Evolutionary conservation across 305 asterid genomes (phyloP).

Genomic region (Fraxinus ornus): DNA sequence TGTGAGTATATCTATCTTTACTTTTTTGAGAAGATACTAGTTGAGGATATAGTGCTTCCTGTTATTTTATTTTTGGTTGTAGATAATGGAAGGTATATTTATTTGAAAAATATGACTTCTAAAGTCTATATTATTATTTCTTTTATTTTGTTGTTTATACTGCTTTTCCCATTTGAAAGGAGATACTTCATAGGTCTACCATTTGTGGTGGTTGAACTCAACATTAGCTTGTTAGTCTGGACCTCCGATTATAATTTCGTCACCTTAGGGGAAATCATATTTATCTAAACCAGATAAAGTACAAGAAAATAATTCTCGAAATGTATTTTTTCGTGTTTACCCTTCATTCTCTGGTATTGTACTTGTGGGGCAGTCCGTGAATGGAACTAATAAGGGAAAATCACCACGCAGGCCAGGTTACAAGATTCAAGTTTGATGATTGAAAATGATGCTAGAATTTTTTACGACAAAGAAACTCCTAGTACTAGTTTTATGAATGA

Average conservation of each 20-base stretch:
- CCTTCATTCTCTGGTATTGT: conserved; percentile 13
- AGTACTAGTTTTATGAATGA: conserved; percentile 39
- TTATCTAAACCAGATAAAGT: neutral
- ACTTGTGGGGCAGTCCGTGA: conserved; percentile 10
- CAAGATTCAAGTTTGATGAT: conserved; percentile 61
- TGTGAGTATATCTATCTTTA: too few species aligned
- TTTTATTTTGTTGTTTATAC: too few species aligned
- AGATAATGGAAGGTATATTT: too few species aligned
- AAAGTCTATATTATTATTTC: too few species aligned
- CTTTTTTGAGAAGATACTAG: too few species aligned
- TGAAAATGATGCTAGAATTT: conserved; percentile 54
- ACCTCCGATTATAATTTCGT: neutral
- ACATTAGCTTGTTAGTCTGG: neutral
- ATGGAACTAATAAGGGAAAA: conserved; percentile 28
- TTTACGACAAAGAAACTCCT: conserved; percentile 44
- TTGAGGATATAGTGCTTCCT: too few species aligned
- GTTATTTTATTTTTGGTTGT: too few species aligned
- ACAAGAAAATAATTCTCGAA: neutral
- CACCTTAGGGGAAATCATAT: neutral
- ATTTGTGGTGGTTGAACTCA: conserved; percentile 16
- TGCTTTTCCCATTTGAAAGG: neutral
- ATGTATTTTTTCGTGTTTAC: neutral
- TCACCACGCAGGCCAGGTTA: conserved; percentile 64
- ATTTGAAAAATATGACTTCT: too few species aligned
- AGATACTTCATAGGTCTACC: conserved; percentile 3